phyloP scores from a whole-genome alignment of 495 filamentous ascomycete species.

The Hypomontagnella monticulosa region DNA sequence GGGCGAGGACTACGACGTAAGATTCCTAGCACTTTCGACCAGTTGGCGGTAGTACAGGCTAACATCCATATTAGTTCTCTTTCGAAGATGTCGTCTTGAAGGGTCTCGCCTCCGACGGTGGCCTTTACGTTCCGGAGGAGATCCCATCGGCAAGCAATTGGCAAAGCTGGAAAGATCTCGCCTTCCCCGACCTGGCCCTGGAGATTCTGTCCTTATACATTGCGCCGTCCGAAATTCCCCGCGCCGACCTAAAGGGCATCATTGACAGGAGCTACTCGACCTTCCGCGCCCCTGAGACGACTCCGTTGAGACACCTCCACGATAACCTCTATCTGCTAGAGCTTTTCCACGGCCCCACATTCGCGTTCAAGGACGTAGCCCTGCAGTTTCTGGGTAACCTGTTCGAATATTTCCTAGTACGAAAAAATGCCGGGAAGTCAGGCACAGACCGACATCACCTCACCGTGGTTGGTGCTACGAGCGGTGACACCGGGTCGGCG shows the following conservation, averaged over 20 bases:
- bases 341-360: slow-evolving; percentile 98
- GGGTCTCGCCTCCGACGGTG: slow-evolving; percentile 87
- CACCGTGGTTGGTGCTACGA: slow-evolving; percentile 90
- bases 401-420: slow-evolving; percentile 92
- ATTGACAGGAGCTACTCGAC: slow-evolving; percentile 83
- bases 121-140: slow-evolving; percentile 88
- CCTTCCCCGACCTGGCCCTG: slow-evolving; percentile 81
- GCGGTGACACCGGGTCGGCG: slow-evolving; percentile 92
- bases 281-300: slow-evolving; percentile 79
- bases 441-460: slow-evolving; percentile 81
- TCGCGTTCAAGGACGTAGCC: slow-evolving; percentile 92
- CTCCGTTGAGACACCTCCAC: slow-evolving; percentile 75
- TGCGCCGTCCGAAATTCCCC: slow-evolving; percentile 80
- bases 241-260: slow-evolving; percentile 80
- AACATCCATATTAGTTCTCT: slow-evolving; percentile 68
- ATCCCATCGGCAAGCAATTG: slow-evolving; percentile 74
- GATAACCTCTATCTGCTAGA: slow-evolving; percentile 85
- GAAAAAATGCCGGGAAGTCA: slow-evolving; percentile 80
- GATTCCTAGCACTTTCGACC: slow-evolving; percentile 36
- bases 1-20: slow-evolving; percentile 80
- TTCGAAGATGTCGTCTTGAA: slow-evolving; percentile 93
- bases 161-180: slow-evolving; percentile 77
- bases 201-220: slow-evolving; percentile 84
- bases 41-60: background rate
- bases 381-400: slow-evolving; percentile 93